phyloP scores from a whole-genome alignment of 306 rosid species.

The Dalbergia cochinchinensis region DNA sequence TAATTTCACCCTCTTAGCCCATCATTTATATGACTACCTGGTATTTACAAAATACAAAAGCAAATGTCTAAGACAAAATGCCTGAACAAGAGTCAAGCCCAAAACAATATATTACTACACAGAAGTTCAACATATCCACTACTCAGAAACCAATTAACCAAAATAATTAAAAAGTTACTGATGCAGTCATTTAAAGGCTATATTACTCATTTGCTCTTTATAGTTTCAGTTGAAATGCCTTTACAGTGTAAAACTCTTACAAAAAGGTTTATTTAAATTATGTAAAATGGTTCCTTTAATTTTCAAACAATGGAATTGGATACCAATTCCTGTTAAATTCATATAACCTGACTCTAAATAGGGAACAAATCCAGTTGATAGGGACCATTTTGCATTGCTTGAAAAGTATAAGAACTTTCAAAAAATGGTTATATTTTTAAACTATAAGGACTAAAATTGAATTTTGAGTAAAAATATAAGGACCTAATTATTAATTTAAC shows the following conservation, averaged over 20 bases:
- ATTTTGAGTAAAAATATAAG: not conserved
- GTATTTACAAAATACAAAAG: constrained; percentile 4
- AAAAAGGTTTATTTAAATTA: not conserved
- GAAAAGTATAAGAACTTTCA: not conserved
- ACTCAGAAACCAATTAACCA: not conserved
- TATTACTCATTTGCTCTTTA: not conserved
- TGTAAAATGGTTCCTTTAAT: not conserved
- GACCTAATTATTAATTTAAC: not conserved
- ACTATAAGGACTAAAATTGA: not conserved
- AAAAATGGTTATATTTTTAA: not conserved
- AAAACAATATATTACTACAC: constrained; percentile 17
- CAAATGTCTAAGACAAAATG: not conserved
- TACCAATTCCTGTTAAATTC: not conserved
- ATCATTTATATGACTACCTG: not conserved
- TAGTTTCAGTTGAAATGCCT: not conserved
- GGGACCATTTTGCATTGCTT: not conserved
- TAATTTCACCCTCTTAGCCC: constrained; percentile 9
- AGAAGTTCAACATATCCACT: constrained; percentile 26
- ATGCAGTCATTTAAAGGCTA: not conserved
- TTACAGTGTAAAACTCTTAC: not conserved
- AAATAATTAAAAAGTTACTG: not conserved
- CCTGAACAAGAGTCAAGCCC: not conserved
- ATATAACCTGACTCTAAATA: not conserved
- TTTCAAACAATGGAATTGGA: not conserved
- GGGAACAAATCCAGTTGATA: not conserved